A percentile compares a stretch with the other conserved stretches of the same genome.
phyloP scores from a whole-genome alignment of 805 yeast species.

The Saccharomycopsis sp. region DNA sequence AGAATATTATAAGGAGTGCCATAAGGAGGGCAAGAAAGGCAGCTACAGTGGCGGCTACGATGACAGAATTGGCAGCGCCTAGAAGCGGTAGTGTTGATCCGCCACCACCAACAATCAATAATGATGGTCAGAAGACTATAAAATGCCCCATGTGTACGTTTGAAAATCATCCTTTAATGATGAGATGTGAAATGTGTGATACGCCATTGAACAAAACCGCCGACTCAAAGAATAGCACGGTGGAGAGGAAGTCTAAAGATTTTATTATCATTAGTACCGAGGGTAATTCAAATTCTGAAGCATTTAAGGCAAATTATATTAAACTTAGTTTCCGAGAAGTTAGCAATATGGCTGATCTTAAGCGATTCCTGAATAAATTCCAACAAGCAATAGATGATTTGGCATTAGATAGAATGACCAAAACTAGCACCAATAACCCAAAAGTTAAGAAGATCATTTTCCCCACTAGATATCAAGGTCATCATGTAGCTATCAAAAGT shows the following conservation, averaged over 20 bases:
- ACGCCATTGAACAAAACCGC: slow-evolving; percentile 34
- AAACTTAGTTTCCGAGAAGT: slow-evolving; percentile 18
- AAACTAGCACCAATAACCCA: slow-evolving; percentile 5
- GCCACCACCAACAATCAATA: background rate
- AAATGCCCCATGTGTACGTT: slow-evolving; percentile 64
- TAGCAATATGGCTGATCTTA: slow-evolving; percentile 6
- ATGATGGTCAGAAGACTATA: background rate
- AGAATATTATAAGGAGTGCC: slow-evolving; percentile 31
- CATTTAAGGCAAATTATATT: slow-evolving; percentile 21
- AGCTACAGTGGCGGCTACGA: background rate
- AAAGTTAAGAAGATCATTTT: slow-evolving; percentile 16
- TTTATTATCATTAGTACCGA: slow-evolving; percentile 3
- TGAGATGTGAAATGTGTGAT: slow-evolving; percentile 85
- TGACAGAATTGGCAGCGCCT: background rate
- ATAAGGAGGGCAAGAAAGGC: slow-evolving; percentile 22
- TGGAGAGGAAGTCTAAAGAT: background rate
- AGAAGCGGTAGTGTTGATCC: background rate
- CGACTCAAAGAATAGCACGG: background rate
- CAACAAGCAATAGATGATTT: slow-evolving; percentile 13
- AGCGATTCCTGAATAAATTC: slow-evolving; percentile 8
- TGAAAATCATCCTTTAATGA: slow-evolving; percentile 71
- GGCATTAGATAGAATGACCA: slow-evolving; percentile 1
- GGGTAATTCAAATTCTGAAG: slow-evolving; percentile 21
- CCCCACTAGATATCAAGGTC: background rate
- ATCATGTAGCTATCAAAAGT: slow-evolving; percentile 25